Evolutionary conservation across 345 rosid genomes (phyloP).

Genomic region (Sonneratia alba): DNA sequence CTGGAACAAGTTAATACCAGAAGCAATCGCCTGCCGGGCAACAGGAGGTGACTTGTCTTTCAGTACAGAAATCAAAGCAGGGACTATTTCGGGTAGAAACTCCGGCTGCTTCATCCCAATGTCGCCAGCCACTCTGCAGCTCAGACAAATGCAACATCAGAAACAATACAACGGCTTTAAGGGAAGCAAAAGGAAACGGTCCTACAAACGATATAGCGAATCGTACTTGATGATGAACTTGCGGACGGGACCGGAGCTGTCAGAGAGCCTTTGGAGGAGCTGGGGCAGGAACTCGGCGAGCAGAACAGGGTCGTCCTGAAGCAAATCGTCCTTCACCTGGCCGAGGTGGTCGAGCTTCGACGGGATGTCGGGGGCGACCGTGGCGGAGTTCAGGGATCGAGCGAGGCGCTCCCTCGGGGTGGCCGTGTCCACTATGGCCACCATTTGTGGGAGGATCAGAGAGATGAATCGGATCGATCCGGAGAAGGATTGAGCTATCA

Average conservation of each 20-base stretch:
- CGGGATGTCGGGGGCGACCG: slow-evolving; percentile 43
- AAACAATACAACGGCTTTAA: neutral
- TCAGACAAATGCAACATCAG: slow-evolving; percentile 1
- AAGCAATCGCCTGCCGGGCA: slow-evolving; percentile 68
- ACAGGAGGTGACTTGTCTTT: slow-evolving; percentile 82
- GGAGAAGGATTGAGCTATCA: neutral
- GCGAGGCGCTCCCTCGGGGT: slow-evolving; percentile 44
- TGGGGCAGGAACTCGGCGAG: slow-evolving; percentile 61
- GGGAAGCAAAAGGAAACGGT: neutral
- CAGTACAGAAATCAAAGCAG: slow-evolving; percentile 53
- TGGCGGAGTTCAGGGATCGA: slow-evolving; percentile 45
- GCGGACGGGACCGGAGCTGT: slow-evolving; percentile 65
- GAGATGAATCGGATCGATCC: neutral
- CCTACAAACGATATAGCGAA: neutral
- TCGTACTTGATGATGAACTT: slow-evolving; percentile 60
- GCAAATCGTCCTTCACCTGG: slow-evolving; percentile 39
- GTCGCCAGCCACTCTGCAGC: slow-evolving; percentile 68
- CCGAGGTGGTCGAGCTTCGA: slow-evolving; percentile 62
- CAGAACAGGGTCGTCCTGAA: slow-evolving; percentile 26
- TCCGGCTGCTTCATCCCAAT: slow-evolving; percentile 67
- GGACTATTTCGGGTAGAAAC: slow-evolving; percentile 63
- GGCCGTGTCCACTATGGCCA: slow-evolving; percentile 33
- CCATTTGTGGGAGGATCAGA: slow-evolving; percentile 23
- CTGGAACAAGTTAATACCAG: slow-evolving; percentile 54
- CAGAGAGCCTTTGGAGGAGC: slow-evolving; percentile 61